Conservation (phyloP, 75 land plant species). For the Cryptomeria japonica region DNA sequence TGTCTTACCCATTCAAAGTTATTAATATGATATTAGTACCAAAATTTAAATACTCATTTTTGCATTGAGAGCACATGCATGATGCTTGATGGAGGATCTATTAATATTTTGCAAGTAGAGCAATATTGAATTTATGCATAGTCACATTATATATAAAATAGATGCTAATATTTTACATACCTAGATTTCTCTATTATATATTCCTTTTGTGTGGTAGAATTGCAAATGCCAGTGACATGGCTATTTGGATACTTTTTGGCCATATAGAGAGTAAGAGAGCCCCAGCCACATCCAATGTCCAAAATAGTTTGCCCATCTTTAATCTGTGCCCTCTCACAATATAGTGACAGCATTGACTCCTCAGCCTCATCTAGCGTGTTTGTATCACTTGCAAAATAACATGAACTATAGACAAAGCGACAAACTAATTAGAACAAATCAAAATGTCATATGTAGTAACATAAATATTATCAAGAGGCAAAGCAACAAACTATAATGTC, state of each 20-base stretch:
- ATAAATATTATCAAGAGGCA: background rate
- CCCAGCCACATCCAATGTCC: slow-evolving; percentile 99
- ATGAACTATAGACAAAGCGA: slow-evolving; percentile 50
- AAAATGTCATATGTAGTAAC: background rate
- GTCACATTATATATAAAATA: background rate
- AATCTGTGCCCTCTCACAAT: slow-evolving; percentile 82
- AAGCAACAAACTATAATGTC: background rate
- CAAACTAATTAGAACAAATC: slow-evolving; percentile 12
- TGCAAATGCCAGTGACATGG: slow-evolving; percentile 82
- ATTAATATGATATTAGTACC: background rate
- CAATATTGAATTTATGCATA: background rate
- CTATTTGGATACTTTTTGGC: slow-evolving; percentile 79
- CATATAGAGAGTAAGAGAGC: slow-evolving; percentile 74
- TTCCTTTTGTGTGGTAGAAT: slow-evolving; percentile 81
- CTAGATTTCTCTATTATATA: slow-evolving; percentile 74
- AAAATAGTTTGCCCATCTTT: slow-evolving; percentile 85
- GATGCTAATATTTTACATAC: slow-evolving; percentile 27
- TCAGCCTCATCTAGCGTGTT: slow-evolving; percentile 87
- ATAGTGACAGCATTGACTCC: slow-evolving; percentile 80
- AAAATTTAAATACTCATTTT: background rate
- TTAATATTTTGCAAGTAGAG: background rate
- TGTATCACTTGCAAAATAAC: slow-evolving; percentile 54
- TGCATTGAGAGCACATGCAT: background rate
- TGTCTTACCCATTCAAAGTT: background rate
- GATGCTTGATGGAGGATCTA: background rate